Conservation (phyloP, 2,329 filamentous ascomycete genomes). For the Hypoxylon sp. region DNA sequence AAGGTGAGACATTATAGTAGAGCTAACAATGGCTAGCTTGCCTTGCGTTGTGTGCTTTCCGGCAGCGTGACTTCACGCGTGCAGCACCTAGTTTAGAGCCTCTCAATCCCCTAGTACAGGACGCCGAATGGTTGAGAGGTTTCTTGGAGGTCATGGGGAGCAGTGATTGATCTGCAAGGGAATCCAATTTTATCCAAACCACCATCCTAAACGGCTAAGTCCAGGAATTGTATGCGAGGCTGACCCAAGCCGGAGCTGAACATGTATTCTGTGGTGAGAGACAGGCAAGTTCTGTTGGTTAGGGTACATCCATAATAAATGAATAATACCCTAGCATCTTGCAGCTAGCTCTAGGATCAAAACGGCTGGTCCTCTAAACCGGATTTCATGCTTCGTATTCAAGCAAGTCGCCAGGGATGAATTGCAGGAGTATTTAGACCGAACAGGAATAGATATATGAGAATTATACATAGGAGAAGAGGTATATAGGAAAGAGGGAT, state of each 20-base stretch:
- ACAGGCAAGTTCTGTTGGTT: conserved; percentile 18
- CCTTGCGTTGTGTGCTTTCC: conserved; percentile 9
- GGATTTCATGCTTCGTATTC: conserved; percentile 23
- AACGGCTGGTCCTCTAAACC: conserved; percentile 18
- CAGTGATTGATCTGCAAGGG: conserved; percentile 21
- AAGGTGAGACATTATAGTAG: conserved; percentile 16
- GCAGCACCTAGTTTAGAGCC: conserved; percentile 7
- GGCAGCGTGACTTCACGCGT: conserved; percentile 25
- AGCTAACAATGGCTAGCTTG: conserved; percentile 11
- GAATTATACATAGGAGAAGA: conserved; percentile 16
- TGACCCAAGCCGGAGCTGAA: conserved; percentile 32
- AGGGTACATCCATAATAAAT: conserved; percentile 31
- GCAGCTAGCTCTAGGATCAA: conserved; percentile 15
- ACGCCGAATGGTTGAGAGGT: conserved; percentile 11
- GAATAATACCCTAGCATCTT: conserved; percentile 22
- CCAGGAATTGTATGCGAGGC: conserved; percentile 27
- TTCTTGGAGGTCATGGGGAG: conserved; percentile 6
- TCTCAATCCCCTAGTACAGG: conserved; percentile 9
- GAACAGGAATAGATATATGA: conserved; percentile 18
- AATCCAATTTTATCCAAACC: conserved; percentile 27
- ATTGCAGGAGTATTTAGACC: conserved; percentile 4
- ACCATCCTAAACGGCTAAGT: conserved; percentile 27
- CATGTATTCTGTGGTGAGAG: conserved; percentile 17
- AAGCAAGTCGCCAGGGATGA: conserved; percentile 21
- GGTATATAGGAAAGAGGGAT: conserved; percentile 5